A percentile compares a stretch with the other conserved stretches of the same genome.
Conservation (phyloP, 768 basidiomycete species). For the Boletus insuetus region DNA sequence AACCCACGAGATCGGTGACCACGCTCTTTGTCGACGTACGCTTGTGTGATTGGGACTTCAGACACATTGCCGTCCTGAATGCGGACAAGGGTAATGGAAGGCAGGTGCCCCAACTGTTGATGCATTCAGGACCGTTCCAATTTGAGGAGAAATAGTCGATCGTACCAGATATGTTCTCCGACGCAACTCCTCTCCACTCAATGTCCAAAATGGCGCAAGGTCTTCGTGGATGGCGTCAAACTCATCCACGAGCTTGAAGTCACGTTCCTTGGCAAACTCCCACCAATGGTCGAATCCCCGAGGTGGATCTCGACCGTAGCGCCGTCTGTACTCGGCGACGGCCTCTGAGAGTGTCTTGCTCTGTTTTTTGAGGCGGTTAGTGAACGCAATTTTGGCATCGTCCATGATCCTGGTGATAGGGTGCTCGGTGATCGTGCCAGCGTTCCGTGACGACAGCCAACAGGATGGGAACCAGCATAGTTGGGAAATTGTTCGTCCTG, state of each 20-base stretch:
- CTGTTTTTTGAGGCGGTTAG: slow-evolving; percentile 64
- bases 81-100: slow-evolving; percentile 85
- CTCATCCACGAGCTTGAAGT: slow-evolving; percentile 84
- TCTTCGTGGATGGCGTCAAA: slow-evolving; percentile 78
- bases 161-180: slow-evolving; percentile 56
- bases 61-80: slow-evolving; percentile 60
- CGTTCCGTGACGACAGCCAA: neutral
- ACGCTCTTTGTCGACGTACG: slow-evolving; percentile 61
- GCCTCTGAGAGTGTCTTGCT: slow-evolving; percentile 78
- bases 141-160: neutral
- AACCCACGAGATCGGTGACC: slow-evolving; percentile 80
- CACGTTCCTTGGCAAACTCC: slow-evolving; percentile 67
- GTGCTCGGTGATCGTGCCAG: slow-evolving; percentile 41
- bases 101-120: slow-evolving; percentile 65
- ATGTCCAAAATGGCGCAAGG: slow-evolving; percentile 78
- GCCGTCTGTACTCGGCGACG: slow-evolving; percentile 73
- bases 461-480: slow-evolving; percentile 21
- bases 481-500: neutral
- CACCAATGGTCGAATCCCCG: slow-evolving; percentile 93
- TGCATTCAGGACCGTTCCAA: neutral
- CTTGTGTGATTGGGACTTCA: slow-evolving; percentile 55
- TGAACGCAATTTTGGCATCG: slow-evolving; percentile 75
- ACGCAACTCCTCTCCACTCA: slow-evolving; percentile 71
- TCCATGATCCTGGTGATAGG: slow-evolving; percentile 86
- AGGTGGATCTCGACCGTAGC: slow-evolving; percentile 81